Percentiles rank a stretch among this genome's conserved stretches.
Evolutionary conservation across 1,139 yeast genomes (phyloP).

Genomic region (Candida tetrigidarum): DNA sequence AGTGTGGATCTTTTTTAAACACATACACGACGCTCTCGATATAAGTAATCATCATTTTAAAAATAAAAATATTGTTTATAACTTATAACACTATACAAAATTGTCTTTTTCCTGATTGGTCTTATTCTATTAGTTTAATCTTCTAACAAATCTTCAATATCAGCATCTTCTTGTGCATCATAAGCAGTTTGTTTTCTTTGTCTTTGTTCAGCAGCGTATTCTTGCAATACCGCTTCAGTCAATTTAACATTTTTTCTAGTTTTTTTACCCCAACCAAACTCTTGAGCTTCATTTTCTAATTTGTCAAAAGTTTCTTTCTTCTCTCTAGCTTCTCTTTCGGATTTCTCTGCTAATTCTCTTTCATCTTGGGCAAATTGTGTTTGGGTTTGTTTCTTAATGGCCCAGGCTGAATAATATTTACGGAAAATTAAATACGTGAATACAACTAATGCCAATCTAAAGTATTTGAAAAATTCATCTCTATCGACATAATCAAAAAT

Average conservation of each 20-base stretch:
- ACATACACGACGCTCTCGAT: neutral
- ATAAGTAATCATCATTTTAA: neutral
- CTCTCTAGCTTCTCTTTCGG: slow-evolving; percentile 37
- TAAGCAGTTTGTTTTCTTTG: slow-evolving; percentile 47
- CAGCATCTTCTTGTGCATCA: slow-evolving; percentile 66
- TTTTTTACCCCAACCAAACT: slow-evolving; percentile 81
- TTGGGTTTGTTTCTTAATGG: slow-evolving; percentile 55
- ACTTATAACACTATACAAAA: neutral
- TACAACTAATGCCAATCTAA: slow-evolving; percentile 39
- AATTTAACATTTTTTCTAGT: slow-evolving; percentile 62
- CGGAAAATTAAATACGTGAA: slow-evolving; percentile 43
- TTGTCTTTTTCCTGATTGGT: neutral
- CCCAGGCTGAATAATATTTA: slow-evolving; percentile 42
- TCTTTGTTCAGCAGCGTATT: slow-evolving; percentile 45
- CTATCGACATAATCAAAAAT: slow-evolving; percentile 40
- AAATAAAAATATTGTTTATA: no score
- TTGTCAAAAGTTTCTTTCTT: slow-evolving; percentile 32
- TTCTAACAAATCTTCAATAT: slow-evolving; percentile 66
- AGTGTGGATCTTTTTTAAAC: no score
- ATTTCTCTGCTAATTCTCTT: slow-evolving; percentile 40
- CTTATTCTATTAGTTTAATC: slow-evolving; percentile 7
- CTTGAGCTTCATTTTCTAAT: slow-evolving; percentile 43
- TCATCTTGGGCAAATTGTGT: slow-evolving; percentile 54
- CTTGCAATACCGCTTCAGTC: slow-evolving; percentile 57
- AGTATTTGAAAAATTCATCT: slow-evolving; percentile 40